phyloP scores from a whole-genome alignment of 345 rosid species.

The Euclidium syriacum region DNA sequence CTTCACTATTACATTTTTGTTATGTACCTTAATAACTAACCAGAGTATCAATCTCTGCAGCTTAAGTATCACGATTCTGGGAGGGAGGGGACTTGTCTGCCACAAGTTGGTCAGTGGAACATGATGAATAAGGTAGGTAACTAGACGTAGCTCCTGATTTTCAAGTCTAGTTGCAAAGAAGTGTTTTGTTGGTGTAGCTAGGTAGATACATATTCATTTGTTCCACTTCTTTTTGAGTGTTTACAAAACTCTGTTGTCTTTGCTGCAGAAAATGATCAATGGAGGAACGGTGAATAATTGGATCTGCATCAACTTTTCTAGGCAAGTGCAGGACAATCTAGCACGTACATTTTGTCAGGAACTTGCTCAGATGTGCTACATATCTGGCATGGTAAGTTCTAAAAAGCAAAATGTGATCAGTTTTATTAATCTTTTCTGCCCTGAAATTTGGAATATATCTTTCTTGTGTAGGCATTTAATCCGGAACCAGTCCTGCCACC shows the following conservation, averaged over 20 bases:
- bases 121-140: constrained; percentile 99
- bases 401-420: neutral
- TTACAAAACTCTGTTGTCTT: neutral
- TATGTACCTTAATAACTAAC: neutral
- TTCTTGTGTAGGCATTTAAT: constrained; percentile 53
- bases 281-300: constrained; percentile 88
- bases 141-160: neutral
- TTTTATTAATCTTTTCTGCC: neutral
- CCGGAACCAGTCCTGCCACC: constrained; percentile 75
- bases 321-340: constrained; percentile 64
- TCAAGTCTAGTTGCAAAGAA: neutral
- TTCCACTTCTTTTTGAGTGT: neutral
- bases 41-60: constrained; percentile 34
- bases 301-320: constrained; percentile 90
- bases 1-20: neutral
- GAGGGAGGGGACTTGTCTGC: constrained; percentile 75
- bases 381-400: constrained; percentile 84
- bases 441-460: constrained; percentile 2
- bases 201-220: neutral
- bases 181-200: neutral
- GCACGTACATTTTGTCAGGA: constrained; percentile 81
- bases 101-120: constrained; percentile 98
- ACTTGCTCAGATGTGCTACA: constrained; percentile 88
- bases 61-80: constrained; percentile 96
- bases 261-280: constrained; percentile 93